phyloP scores from a whole-genome alignment of 768 basidiomycete species.

The Galerina marginata region DNA sequence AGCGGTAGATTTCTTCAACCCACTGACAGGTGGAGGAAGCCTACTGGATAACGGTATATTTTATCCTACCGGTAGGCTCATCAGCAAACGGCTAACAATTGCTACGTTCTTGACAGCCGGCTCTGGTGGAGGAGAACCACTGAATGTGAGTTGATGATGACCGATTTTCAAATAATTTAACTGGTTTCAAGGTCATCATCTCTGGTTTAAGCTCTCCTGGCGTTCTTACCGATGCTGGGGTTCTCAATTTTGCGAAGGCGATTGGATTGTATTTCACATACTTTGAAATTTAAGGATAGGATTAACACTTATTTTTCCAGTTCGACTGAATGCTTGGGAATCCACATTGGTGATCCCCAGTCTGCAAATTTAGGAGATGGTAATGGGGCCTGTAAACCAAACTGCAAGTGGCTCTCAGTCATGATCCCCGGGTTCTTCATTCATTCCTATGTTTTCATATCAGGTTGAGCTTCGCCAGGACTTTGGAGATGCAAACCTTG shows the following conservation, averaged over 20 bases:
- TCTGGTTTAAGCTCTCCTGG: conserved; percentile 63
- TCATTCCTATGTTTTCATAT: conserved; percentile 2
- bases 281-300: conserved; percentile 19
- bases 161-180: conserved; percentile 49
- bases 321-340: conserved; percentile 72
- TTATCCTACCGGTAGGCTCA: background rate
- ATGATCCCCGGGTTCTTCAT: background rate
- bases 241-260: conserved; percentile 63
- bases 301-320: conserved; percentile 23
- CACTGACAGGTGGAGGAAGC: conserved; percentile 56
- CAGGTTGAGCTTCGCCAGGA: conserved; percentile 77
- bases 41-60: conserved; percentile 63
- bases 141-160: conserved; percentile 18
- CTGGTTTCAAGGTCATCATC: conserved; percentile 54
- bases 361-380: conserved; percentile 83
- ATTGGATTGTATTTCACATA: conserved; percentile 61
- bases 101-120: conserved; percentile 30
- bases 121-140: conserved; percentile 59
- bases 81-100: background rate
- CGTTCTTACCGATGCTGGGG: conserved; percentile 60
- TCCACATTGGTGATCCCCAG: conserved; percentile 70
- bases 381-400: conserved; percentile 57
- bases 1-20: conserved; percentile 46
- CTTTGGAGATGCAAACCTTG: conserved; percentile 63
- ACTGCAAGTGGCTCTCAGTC: conserved; percentile 39